Evolutionary conservation across 2,329 filamentous ascomycete species (phyloP).

Genomic region (Talaromyces verruculosus): DNA sequence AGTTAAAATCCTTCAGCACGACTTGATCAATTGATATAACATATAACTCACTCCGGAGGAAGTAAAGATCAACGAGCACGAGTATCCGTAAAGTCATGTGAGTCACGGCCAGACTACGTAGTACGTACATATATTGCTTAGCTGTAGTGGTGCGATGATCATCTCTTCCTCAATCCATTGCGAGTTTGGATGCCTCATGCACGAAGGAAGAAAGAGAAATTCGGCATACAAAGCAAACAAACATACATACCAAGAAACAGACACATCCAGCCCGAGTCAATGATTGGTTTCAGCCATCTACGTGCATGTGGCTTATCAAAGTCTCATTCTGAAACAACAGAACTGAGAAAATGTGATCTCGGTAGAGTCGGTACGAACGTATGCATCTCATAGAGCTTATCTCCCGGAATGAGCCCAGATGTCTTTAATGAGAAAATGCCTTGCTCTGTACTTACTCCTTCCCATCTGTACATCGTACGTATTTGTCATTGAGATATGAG

Average conservation of each 20-base stretch:
- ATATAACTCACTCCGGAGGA: not conserved
- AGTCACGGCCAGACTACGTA: not conserved
- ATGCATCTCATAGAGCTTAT: not conserved
- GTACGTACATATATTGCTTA: not conserved
- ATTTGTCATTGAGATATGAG: not conserved
- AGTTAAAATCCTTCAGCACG: not conserved
- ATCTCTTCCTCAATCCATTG: not conserved
- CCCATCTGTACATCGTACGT: not conserved
- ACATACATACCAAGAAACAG: not conserved
- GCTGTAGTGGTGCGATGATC: not conserved
- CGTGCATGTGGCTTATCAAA: constrained; percentile 1
- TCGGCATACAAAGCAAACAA: not conserved
- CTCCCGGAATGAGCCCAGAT: not conserved
- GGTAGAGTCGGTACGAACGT: not conserved
- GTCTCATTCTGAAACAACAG: constrained; percentile 18
- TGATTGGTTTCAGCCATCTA: not conserved
- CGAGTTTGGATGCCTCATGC: not conserved
- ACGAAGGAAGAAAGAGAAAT: not conserved
- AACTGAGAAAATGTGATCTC: not conserved
- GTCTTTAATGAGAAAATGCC: not conserved
- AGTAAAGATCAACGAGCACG: constrained; percentile 1
- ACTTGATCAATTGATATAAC: not conserved
- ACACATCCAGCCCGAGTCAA: not conserved
- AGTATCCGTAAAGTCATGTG: not conserved
- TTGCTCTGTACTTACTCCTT: not conserved